Conservation (phyloP, 345 rosid genomes). For the Angophora floribunda region DNA sequence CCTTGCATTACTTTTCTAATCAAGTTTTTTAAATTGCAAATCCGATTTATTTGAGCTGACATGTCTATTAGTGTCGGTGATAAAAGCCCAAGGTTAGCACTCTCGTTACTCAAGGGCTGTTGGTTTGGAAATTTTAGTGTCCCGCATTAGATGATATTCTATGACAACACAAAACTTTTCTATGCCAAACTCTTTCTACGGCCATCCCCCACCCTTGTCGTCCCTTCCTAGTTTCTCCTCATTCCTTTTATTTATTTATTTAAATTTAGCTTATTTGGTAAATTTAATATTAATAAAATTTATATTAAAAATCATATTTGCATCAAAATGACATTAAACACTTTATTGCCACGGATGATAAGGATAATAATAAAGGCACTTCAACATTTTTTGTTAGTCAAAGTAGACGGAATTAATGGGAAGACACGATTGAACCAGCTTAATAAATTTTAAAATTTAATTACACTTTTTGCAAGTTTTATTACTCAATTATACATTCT, state of each 20-base stretch:
- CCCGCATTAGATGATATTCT: neutral
- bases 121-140: neutral
- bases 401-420: neutral
- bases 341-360: neutral
- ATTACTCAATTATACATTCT: neutral
- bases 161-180: neutral
- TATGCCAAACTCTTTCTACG: neutral
- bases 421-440: neutral
- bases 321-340: neutral
- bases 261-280: neutral
- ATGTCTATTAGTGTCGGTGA: neutral
- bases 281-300: too few relatives aligned
- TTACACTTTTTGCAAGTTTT: too few relatives aligned
- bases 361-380: too few relatives aligned
- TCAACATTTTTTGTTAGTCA: too few relatives aligned
- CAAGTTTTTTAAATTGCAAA: neutral
- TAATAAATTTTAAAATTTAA: too few relatives aligned
- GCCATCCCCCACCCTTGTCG: neutral
- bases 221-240: neutral
- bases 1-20: neutral
- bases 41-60: neutral
- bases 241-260: too few relatives aligned
- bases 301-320: neutral
- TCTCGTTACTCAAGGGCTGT: neutral
- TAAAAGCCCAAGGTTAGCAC: neutral